Base-by-base conservation (phyloP, 441 rosid species). In the Adansonia gregorii region DNA sequence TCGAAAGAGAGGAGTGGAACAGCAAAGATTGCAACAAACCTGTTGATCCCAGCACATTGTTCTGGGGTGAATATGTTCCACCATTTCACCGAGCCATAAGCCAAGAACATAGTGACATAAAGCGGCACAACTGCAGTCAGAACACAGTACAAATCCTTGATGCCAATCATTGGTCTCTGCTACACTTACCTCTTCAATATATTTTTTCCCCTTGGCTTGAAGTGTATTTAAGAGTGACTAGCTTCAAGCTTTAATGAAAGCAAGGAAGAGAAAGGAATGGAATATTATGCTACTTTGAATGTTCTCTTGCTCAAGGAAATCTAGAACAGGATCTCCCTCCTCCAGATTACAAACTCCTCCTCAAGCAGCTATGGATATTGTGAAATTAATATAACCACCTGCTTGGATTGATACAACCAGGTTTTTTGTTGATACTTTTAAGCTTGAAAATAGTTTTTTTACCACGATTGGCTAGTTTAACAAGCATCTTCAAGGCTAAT, bases 41-140 rank as follows among this genome's bases (percentile, higher is more conserved):
- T 64, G 73, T 83, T 83, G 76, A 83, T 83, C 0, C 85, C 83
- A 3, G 81, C 76, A 48, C 85, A 83, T 43, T 83, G 85, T 46
- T 74, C 81, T 0, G 81, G 85, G 17, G 77, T 73, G 79, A 83
- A 83, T 51, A 83, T 73, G n/a, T 78, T 83, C 85, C 85, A 83
- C 83, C 83, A 80, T 66, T 80, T 80, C 31, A 83, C 85, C 0
- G 83, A 80, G 15, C 60, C 85, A 66, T 83, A 83, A 17, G 85
- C 85, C 39, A 83, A 66, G 83, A 83, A 67, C 85, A 83, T 83
- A 48, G 85, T 72, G 35, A 79, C 85, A 58, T 82, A 82, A 7
- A 82, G 79, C 6, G 83, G 83, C 8, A 83, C 83, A 6, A 83
- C 83, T 8, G 83, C 83, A 41, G 80, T 67, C 19, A 81, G 19